Evolutionary conservation across 192 early-diverging fungal genomes (phyloP).

Genomic region (Coemansia erecta): DNA sequence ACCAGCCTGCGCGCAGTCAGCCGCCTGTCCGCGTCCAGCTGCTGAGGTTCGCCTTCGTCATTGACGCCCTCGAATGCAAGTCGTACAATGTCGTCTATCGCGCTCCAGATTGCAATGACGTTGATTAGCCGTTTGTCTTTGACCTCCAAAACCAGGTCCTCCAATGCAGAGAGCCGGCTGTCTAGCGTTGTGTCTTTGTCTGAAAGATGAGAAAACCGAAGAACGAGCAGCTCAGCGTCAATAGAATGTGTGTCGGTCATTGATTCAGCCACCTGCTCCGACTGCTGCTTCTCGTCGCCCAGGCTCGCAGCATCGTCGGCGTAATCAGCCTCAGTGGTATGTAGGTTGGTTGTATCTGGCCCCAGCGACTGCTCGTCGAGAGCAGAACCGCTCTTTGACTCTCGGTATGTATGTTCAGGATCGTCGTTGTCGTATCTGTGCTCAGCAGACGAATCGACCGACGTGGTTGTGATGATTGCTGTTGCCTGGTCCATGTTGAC

Average conservation of each 20-base stretch:
- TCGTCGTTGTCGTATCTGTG: too few relatives aligned
- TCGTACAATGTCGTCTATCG: conserved; percentile 26
- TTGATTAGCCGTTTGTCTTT: conserved; percentile 15
- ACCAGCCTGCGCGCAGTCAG: conserved; percentile 18
- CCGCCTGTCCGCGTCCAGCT: not conserved
- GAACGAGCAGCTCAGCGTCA: conserved; percentile 35
- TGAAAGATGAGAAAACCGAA: conserved; percentile 6
- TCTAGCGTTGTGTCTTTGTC: conserved; percentile 17
- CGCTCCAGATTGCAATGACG: conserved; percentile 28
- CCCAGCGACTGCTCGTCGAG: too few relatives aligned
- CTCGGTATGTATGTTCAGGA: too few relatives aligned
- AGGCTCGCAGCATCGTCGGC: too few relatives aligned
- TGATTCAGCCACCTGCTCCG: conserved; percentile 2
- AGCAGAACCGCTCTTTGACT: too few relatives aligned
- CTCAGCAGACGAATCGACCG: too few relatives aligned
- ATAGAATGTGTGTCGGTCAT: conserved; percentile 1
- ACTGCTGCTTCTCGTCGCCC: too few relatives aligned
- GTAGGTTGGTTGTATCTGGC: too few relatives aligned
- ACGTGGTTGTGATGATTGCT: too few relatives aligned
- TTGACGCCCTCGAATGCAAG: conserved; percentile 18
- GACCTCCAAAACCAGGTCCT: conserved; percentile 17
- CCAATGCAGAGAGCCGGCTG: conserved; percentile 27
- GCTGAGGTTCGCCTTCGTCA: conserved; percentile 1
- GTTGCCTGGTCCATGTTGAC: too few relatives aligned
- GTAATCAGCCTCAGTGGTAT: too few relatives aligned